Evolutionary conservation across 768 basidiomycete genomes (phyloP).

Genomic region (Kwoniella bestiolae): DNA sequence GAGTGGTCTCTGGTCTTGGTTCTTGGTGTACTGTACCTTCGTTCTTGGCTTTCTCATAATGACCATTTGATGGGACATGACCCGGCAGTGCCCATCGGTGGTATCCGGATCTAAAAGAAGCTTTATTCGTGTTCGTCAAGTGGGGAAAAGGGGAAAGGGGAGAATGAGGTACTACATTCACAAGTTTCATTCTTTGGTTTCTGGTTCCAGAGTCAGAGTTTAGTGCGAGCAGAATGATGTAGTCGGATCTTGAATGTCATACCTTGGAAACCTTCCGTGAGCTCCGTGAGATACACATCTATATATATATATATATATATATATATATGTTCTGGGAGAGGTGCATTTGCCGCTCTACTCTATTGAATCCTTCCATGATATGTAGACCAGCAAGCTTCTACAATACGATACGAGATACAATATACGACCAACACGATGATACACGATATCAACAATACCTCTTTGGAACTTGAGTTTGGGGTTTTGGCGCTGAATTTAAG

Average conservation of each 20-base stretch:
- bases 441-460: conserved; percentile 4
- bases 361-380: too few relatives aligned
- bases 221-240: not conserved
- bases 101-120: conserved; percentile 12
- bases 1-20: too few relatives aligned
- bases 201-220: not conserved
- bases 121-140: too few relatives aligned
- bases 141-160: not conserved
- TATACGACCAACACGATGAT: not conserved
- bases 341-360: not conserved
- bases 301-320: conserved; percentile 1
- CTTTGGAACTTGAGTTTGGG: conserved; percentile 14
- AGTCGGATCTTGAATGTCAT: not conserved
- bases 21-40: too few relatives aligned
- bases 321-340: not conserved
- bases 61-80: not conserved
- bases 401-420: not conserved
- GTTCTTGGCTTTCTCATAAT: not conserved
- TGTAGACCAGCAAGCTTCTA: too few relatives aligned
- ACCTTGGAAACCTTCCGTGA: not conserved
- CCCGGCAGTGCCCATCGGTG: not conserved
- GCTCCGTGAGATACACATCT: too few relatives aligned
- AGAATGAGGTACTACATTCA: not conserved
- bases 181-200: not conserved
- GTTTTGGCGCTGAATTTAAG: conserved; percentile 16